Evolutionary conservation across 352 stramenopile genomes (phyloP), one percentile per base, ranked within the genome.

Genomic region (Saprolegnia parasitica): DNA sequence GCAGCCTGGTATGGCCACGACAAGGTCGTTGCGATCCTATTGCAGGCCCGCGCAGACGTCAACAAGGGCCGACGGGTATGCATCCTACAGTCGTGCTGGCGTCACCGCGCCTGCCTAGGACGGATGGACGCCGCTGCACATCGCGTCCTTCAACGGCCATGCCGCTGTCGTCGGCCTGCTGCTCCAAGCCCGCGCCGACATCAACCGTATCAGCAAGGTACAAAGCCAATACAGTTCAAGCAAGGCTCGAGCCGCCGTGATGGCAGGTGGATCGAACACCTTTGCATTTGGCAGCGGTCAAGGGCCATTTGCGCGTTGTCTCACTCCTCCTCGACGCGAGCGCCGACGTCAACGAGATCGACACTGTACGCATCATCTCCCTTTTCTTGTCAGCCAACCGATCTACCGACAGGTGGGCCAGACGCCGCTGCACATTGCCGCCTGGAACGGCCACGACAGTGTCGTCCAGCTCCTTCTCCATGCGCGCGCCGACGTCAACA

Each of bases 141-240:
- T 4, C 9, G 52, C 52, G 13, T 15, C 52, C 13, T 35, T 42
- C 24, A 60, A 60, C 16, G 52, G 52, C 35, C 52, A 60, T 9
- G 52, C 11, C 11, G 52, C 52, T 9, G 52, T 60, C 52, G 52
- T 60, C 11, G 16, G 1, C 3, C 35, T 60, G 11, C 9, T 60
- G 24, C 35, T 60, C 11, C 52, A 24, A 20, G 52, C 52, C 11
- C 11, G 20, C 13, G 52, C 52, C 20, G 52, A 60, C 35, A 40
- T 60, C 35, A 60, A 60, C 35, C 52, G 52, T 9, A 60, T 42
- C 8, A 42, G 24, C 52, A 60, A 60, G 52, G 52, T 60, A 60
- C 24, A 49, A n/a, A 52, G 18, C 21, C 21, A 21, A 52, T 52
- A 52, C n/a, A n/a, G n/a, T n/a, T n/a, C n/a, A n/a, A n/a, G n/a